These are phyloP conservation scores for Ophiocordyceps camponoti-saundersi DNA, from an alignment of 2,329 filamentous ascomycete genomes.

Conservation along the genomic window DNA sequence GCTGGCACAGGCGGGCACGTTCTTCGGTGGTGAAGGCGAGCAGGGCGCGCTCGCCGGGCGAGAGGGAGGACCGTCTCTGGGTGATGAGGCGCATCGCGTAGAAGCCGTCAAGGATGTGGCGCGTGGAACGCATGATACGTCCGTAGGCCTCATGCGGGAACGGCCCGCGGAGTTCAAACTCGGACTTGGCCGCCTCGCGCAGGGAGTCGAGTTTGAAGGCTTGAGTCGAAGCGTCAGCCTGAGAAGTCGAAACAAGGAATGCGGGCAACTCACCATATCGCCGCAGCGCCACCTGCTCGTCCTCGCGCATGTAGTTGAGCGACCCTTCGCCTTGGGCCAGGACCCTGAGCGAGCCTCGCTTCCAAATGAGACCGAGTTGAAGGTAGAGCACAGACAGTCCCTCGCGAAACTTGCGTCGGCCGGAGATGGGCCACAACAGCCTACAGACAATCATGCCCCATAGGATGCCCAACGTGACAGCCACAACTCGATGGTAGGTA, in stretches of 20 bases:
- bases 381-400: constrained; percentile 84
- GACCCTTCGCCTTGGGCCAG: constrained; percentile 43
- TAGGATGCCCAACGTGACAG: constrained; percentile 71
- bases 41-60: constrained; percentile 65
- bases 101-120: constrained; percentile 78
- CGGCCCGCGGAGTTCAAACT: constrained; percentile 77
- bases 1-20: constrained; percentile 62
- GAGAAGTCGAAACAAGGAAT: no score
- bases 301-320: constrained; percentile 65
- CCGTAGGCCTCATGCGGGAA: constrained; percentile 63
- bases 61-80: constrained; percentile 58
- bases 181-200: constrained; percentile 55
- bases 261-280: constrained; percentile 37
- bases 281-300: constrained; percentile 75
- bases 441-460: constrained; percentile 89
- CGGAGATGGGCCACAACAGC: constrained; percentile 86
- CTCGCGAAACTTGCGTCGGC: constrained; percentile 72
- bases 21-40: constrained; percentile 66
- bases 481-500: constrained; percentile 68
- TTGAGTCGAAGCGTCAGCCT: constrained; percentile 4
- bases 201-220: constrained; percentile 57
- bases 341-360: constrained; percentile 69
- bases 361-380: constrained; percentile 92
- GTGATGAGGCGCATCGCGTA: constrained; percentile 93
- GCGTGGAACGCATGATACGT: constrained; percentile 62